Percentiles rank a stretch among this genome's conserved stretches.
These are phyloP conservation scores for Hypoxylon crocopeplum DNA, from an alignment of 495 filamentous ascomycete genomes.

Conservation along the genomic window DNA sequence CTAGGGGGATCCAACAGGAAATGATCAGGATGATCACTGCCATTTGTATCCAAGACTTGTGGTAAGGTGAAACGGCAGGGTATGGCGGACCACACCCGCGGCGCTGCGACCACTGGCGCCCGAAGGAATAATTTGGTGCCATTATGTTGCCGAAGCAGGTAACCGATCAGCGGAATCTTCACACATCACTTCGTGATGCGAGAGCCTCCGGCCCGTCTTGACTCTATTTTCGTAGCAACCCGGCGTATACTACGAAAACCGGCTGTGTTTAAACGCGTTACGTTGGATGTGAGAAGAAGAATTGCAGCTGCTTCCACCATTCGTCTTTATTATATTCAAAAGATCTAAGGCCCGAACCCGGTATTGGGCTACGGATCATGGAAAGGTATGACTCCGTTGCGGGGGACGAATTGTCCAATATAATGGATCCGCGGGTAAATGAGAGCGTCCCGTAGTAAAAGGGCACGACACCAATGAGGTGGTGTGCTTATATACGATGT, in stretches of 20 bases:
- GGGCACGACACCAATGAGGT: constrained; percentile 22
- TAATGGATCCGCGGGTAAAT: constrained; percentile 32
- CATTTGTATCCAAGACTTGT: constrained; percentile 41
- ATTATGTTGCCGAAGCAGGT: constrained; percentile 33
- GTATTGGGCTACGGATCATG: constrained; percentile 12
- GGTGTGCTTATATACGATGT: constrained; percentile 16
- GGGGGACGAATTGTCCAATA: constrained; percentile 21
- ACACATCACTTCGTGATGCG: constrained; percentile 27
- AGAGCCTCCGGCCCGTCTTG: constrained; percentile 24
- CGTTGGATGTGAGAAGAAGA: constrained; percentile 5
- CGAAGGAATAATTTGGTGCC: constrained; percentile 17
- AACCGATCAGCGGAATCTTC: constrained; percentile 29
- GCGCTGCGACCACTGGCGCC: constrained; percentile 27
- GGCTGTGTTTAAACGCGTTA: neutral
- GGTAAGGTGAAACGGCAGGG: constrained; percentile 33
- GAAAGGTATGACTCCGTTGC: constrained; percentile 17
- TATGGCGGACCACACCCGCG: constrained; percentile 30
- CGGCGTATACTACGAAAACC: constrained; percentile 16
- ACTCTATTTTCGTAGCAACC: constrained; percentile 3
- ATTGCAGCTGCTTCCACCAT: constrained; percentile 3
- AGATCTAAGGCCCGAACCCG: constrained; percentile 4
- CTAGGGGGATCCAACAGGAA: constrained; percentile 43
- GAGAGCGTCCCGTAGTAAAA: constrained; percentile 19
- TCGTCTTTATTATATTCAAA: constrained; percentile 27
- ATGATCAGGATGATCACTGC: constrained; percentile 44